Evolutionary conservation across 257 asterid genomes (phyloP).

Genomic region (Jasminum sambac): DNA sequence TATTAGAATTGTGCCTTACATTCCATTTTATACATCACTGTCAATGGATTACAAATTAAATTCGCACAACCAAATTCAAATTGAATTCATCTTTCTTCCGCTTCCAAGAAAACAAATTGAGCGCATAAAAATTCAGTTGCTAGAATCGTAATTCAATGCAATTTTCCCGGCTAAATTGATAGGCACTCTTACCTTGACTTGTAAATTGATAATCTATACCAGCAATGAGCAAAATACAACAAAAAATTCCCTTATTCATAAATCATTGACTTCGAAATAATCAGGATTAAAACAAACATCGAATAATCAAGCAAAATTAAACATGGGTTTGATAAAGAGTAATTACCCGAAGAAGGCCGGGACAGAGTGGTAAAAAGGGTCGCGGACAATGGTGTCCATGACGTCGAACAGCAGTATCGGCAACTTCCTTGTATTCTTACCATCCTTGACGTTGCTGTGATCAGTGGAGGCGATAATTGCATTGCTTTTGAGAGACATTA

Average conservation of each 20-base stretch:
- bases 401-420: conserved; percentile 87
- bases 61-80: background rate
- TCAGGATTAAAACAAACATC: background rate
- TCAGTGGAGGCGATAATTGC: conserved; percentile 18
- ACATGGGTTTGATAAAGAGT: background rate
- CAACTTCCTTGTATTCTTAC: conserved; percentile 40
- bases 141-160: background rate
- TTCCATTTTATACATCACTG: background rate
- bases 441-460: background rate
- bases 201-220: background rate
- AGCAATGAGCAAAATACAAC: background rate
- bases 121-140: background rate
- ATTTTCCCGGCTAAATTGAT: background rate
- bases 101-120: background rate
- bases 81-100: background rate
- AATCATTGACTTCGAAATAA: background rate
- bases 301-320: background rate
- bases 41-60: background rate
- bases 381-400: conserved; percentile 86
- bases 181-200: background rate
- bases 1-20: background rate
- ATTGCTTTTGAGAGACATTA: conserved; percentile 28
- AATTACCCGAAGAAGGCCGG: conserved; percentile 83
- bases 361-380: conserved; percentile 82
- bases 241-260: background rate